Evolutionary conservation across 2,329 filamentous ascomycete species (phyloP), one percentile per base, ranked within the genome.

Genomic region (Chrysoporthe cubensis): DNA sequence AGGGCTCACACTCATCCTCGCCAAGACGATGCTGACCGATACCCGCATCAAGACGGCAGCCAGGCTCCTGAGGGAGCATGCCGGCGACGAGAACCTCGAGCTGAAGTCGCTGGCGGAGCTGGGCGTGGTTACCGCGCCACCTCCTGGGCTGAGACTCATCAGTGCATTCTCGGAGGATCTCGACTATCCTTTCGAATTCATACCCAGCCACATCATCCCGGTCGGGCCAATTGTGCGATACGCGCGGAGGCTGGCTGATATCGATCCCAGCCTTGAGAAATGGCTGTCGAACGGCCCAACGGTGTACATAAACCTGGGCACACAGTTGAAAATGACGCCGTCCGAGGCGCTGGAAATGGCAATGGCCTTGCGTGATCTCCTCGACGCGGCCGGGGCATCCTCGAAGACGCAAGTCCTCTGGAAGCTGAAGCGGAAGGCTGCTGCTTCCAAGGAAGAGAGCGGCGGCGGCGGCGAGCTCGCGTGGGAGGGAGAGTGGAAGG

Each of bases 291-390:
- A 74, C 2, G 75, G 75, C 0, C 80, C 81, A 2, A 85, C 82
- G 0, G 73, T 87, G 0, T 77, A 84, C n/a, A 76, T 86, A 44
- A 85, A 83, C 68, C 73, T 86, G 1, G 84, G 84, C 0, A 82
- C 82, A 0, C 75, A 79, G 3, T 73, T 76, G 59, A 72, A 71
- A 0, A 72, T 77, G 4, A 72, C 75, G 0, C 73, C 77, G 3
- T 72, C 75, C 0, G 76, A 80, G 59, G 80, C 80, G 0, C 60
- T 74, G 8, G 78, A 82, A 43, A 77, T 85, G 43, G 79, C 80
- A 0, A 59, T 54, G 0, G 79, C 79, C 0, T 48, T 85, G 2
- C 74, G 74, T 9, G 69, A 72, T 0, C 74, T 82, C 2, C 72
- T 85, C 0, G 73, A 79, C 63, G 66, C 1, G 71, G 72, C 1